Conservation (phyloP, 768 basidiomycete species). For the Neoboletus magnificus region DNA sequence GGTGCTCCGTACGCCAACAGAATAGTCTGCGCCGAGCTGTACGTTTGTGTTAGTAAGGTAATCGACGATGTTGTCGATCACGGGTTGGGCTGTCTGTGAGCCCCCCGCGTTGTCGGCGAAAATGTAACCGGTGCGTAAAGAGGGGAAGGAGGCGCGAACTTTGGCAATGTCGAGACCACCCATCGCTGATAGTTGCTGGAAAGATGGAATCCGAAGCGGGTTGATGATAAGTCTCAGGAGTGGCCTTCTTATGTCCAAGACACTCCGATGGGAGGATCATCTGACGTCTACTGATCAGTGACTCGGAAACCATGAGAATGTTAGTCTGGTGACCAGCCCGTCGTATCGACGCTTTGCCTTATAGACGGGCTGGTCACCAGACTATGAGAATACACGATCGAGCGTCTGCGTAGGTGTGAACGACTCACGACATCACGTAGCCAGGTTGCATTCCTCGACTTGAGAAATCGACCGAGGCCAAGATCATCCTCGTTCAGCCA, state of each 20-base stretch:
- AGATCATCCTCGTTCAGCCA: too few relatives aligned
- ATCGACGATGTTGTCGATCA: conserved; percentile 58
- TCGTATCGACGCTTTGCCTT: too few relatives aligned
- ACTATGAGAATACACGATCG: too few relatives aligned
- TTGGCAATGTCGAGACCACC: conserved; percentile 42
- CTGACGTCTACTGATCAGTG: background rate
- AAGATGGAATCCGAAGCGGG: background rate
- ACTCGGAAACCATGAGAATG: too few relatives aligned
- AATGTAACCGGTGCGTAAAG: conserved; percentile 55
- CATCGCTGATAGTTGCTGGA: conserved; percentile 10
- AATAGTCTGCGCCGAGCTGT: conserved; percentile 70
- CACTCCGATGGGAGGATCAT: background rate
- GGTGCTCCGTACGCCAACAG: conserved; percentile 51
- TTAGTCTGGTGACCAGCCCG: too few relatives aligned
- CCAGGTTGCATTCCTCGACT: too few relatives aligned
- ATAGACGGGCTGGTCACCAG: too few relatives aligned
- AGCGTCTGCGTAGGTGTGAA: too few relatives aligned
- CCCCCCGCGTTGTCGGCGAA: conserved; percentile 80
- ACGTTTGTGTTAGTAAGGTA: conserved; percentile 73
- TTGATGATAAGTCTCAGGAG: background rate
- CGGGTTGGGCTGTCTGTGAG: conserved; percentile 55
- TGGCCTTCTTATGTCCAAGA: background rate
- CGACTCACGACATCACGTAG: too few relatives aligned
- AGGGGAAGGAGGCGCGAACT: conserved; percentile 61
- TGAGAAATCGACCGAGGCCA: too few relatives aligned